Base-by-base conservation (phyloP, 108 stramenopile species). In the Nitzschia inconspicua region DNA sequence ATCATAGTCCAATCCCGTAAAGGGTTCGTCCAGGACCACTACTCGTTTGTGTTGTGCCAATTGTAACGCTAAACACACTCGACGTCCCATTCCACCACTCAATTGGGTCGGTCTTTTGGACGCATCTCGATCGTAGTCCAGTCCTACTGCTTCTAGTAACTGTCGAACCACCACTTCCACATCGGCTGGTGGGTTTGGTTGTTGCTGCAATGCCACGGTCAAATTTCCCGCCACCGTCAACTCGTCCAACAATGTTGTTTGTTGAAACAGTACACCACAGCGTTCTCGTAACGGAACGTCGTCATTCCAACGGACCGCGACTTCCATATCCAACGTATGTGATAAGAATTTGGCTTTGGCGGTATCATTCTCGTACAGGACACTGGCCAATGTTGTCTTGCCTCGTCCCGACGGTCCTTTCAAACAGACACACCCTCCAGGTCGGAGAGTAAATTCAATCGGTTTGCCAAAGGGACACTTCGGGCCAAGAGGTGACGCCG, bases 61-160 rank as follows among this genome's bases (percentile, higher is more conserved):
- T 72, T 87, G 85, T 24, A 91, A 50, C 2, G 89, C 89, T 35
- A 91, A 47, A 2, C 81, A 85, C 4, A 83, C 89, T n/a, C 89
- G 79, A 25, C 89, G 83, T 16, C 77, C 89, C 89, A 91, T 91
- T 2, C 89, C 89, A 0, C 89, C 89, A n/a, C 77, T 79, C 26
- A 91, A 61, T 52, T 91, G 74, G 1, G 64, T 72, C 9, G 84
- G 84, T 30, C 72, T 56, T 42, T 91, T 91, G 46, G 41, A 26
- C 2, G 77, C 86, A 64, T 87, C 89, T 0, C 75, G 68, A 1
- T 75, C 70, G 42, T 87, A 87, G 57, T 86, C 74, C 35, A 91
- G 52, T 0, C 89, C 89, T 4, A 91, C 89, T 22, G 69, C 56
- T 47, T 91, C 89, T 26, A 91, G 46, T 29, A 87, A 48, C 24